Conservation (phyloP, 2,329 filamentous ascomycete genomes). For the Sphaerostilbella broomeana region DNA sequence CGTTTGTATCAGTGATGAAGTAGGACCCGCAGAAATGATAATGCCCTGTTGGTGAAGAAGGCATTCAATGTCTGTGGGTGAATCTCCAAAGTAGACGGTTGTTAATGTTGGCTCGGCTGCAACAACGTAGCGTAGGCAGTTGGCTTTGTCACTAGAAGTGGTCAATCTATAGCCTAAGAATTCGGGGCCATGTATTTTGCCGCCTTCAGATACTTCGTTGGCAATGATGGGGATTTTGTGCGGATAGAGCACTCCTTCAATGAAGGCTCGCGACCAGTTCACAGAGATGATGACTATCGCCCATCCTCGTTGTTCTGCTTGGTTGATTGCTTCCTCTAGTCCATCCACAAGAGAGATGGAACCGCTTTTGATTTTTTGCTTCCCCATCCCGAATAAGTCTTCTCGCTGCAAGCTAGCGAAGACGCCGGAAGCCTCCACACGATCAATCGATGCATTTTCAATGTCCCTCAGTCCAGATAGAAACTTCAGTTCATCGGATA, state of each 20-base stretch:
- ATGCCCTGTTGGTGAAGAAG: constrained; percentile 40
- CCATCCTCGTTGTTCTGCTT: constrained; percentile 28
- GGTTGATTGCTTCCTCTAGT: constrained; percentile 29
- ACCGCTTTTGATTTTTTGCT: constrained; percentile 27
- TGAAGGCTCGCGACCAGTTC: constrained; percentile 45
- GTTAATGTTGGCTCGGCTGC: constrained; percentile 11
- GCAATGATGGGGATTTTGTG: constrained; percentile 32
- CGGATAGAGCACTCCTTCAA: constrained; percentile 36
- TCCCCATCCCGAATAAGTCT: constrained; percentile 33
- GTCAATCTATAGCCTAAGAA: constrained; percentile 22
- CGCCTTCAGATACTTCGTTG: constrained; percentile 36
- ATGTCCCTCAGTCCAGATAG: constrained; percentile 37
- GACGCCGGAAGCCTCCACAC: constrained; percentile 37
- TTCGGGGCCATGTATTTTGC: constrained; percentile 36
- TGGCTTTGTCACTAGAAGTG: constrained; percentile 40
- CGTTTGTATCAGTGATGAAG: constrained; percentile 29
- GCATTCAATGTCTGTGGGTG: constrained; percentile 50
- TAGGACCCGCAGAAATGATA: constrained; percentile 36
- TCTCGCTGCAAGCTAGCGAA: constrained; percentile 35
- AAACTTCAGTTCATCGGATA: constrained; percentile 36
- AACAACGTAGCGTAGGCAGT: constrained; percentile 21
- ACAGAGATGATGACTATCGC: constrained; percentile 41
- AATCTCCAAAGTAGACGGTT: constrained; percentile 49
- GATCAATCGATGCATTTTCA: constrained; percentile 40
- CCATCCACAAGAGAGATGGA: constrained; percentile 33